Conservation (phyloP, 2,329 filamentous ascomycete species). For the Diaporthe amygdali region DNA sequence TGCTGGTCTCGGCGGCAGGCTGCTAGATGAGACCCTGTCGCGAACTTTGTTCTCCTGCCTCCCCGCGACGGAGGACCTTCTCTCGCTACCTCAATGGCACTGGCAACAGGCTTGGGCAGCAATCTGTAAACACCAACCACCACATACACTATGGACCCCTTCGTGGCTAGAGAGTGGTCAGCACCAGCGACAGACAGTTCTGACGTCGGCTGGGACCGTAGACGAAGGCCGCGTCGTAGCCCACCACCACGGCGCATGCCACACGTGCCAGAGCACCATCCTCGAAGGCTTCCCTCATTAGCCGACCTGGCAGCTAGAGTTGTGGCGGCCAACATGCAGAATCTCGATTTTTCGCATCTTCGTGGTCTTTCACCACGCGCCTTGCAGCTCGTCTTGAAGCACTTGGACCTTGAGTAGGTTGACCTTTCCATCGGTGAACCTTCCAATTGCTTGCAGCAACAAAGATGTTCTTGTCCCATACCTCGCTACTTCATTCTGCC, state of each 20-base stretch:
- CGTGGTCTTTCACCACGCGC: background rate
- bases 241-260: background rate
- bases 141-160: conserved; percentile 1
- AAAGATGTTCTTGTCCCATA: background rate
- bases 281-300: background rate
- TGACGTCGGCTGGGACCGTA: conserved; percentile 16
- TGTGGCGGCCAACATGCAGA: background rate
- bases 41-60: background rate
- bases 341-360: background rate
- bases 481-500: background rate
- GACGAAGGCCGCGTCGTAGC: background rate
- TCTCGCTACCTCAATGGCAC: background rate
- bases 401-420: conserved; percentile 8
- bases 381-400: background rate
- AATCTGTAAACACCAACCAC: background rate
- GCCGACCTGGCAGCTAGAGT: conserved; percentile 3
- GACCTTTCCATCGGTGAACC: background rate
- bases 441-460: background rate
- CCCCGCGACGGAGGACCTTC: too few relatives aligned
- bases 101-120: background rate
- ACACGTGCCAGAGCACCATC: background rate
- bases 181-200: background rate
- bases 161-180: conserved; percentile 13
- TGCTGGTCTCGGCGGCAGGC: background rate
- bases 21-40: background rate